Conservation (phyloP, 2,329 filamentous ascomycete species). For the Paraconiothyrium brasiliense region DNA sequence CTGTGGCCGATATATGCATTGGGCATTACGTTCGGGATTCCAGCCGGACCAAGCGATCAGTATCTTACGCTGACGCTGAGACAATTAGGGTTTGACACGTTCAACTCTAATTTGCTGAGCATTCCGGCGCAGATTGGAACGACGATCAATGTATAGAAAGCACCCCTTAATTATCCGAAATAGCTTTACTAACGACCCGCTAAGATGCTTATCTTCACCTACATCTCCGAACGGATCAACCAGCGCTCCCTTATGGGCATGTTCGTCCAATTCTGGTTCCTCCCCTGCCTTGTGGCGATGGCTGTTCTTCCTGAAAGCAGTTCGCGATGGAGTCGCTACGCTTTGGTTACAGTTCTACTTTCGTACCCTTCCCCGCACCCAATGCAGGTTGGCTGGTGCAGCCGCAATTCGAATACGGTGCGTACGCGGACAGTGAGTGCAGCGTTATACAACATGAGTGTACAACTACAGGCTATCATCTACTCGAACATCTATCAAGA, state of each 20-base stretch:
- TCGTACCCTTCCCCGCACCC: slow-evolving; percentile 53
- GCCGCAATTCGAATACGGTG: slow-evolving; percentile 68
- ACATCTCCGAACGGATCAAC: slow-evolving; percentile 57
- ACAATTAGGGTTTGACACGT: slow-evolving; percentile 67
- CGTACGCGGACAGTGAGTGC: slow-evolving; percentile 67
- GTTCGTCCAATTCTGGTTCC: slow-evolving; percentile 64
- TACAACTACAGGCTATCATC: slow-evolving; percentile 30
- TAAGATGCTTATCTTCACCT: slow-evolving; percentile 53
- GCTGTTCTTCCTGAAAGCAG: slow-evolving; percentile 55
- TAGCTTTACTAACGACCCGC: slow-evolving; percentile 27
- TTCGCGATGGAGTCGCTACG: slow-evolving; percentile 61
- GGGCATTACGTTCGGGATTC: slow-evolving; percentile 27
- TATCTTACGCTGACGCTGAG: slow-evolving; percentile 65
- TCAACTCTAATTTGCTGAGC: slow-evolving; percentile 69
- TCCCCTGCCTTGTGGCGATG: slow-evolving; percentile 66
- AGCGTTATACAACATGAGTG: slow-evolving; percentile 63
- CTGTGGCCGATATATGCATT: slow-evolving; percentile 35
- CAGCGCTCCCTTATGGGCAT: slow-evolving; percentile 57
- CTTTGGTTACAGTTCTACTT: slow-evolving; percentile 45
- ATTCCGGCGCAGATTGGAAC: slow-evolving; percentile 53
- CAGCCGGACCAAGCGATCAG: slow-evolving; percentile 21
- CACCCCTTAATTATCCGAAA: background rate
- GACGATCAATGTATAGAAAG: slow-evolving; percentile 18
- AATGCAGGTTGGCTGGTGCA: slow-evolving; percentile 65
- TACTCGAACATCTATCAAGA: slow-evolving; percentile 35